Evolutionary conservation across 495 filamentous ascomycete genomes (phyloP).

Genomic region (Trichodelitschia bisporula): DNA sequence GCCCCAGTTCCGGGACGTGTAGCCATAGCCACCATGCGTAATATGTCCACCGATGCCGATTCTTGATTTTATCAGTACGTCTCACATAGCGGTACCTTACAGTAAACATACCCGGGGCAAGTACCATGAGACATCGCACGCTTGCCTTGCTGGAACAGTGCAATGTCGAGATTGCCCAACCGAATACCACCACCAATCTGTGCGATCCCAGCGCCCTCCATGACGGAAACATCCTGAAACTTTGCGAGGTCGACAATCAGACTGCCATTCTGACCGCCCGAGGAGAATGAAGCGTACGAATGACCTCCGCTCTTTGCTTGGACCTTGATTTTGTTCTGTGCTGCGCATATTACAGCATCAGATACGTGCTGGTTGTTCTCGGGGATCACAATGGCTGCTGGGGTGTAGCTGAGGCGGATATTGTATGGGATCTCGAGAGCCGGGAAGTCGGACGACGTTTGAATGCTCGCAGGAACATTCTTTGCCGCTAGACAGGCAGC

Average conservation of each 20-base stretch:
- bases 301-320: constrained; percentile 52
- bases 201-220: constrained; percentile 29
- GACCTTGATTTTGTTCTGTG: constrained; percentile 27
- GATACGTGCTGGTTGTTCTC: constrained; percentile 30
- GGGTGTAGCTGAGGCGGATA: constrained; percentile 31
- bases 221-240: constrained; percentile 22
- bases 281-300: constrained; percentile 35
- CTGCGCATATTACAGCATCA: constrained; percentile 32
- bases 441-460: too few species aligned
- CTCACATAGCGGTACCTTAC: constrained; percentile 9
- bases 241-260: constrained; percentile 32
- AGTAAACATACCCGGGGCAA: constrained; percentile 19
- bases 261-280: constrained; percentile 26
- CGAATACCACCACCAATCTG: constrained; percentile 39
- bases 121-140: constrained; percentile 45
- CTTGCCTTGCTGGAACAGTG: constrained; percentile 32
- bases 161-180: constrained; percentile 32
- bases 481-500: too few species aligned
- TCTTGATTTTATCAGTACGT: constrained; percentile 1
- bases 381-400: constrained; percentile 37
- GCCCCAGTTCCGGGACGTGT: constrained; percentile 36
- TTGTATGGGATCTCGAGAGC: too few species aligned
- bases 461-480: too few species aligned
- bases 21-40: constrained; percentile 44
- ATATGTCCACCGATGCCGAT: constrained; percentile 53